A percentile compares a stretch with the other conserved stretches of the same genome.
phyloP scores from a whole-genome alignment of 148 eudicot genomes.

The Camellia sinensis region DNA sequence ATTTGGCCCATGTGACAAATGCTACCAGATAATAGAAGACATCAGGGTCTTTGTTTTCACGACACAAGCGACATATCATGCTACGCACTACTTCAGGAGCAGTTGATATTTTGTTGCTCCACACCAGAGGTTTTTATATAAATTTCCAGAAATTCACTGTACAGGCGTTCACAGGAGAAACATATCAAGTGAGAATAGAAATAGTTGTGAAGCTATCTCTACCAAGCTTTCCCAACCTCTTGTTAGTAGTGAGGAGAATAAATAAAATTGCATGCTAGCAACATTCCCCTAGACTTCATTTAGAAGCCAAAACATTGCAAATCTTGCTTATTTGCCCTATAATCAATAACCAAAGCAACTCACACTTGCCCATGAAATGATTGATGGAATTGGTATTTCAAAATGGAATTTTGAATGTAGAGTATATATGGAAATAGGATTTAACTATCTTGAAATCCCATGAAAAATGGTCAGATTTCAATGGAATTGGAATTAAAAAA shows the following conservation, averaged over 20 bases:
- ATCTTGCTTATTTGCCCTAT: neutral
- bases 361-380: neutral
- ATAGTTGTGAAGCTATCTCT: neutral
- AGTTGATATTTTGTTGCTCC: neutral
- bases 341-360: neutral
- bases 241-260: neutral
- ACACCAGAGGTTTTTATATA: neutral
- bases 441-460: too few relatives aligned
- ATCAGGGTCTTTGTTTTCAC: neutral
- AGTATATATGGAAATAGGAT: too few relatives aligned
- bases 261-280: neutral
- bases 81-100: neutral
- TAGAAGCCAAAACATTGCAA: too few relatives aligned
- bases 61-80: neutral
- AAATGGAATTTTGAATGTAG: too few relatives aligned
- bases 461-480: too few relatives aligned
- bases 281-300: too few relatives aligned
- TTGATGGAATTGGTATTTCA: too few relatives aligned
- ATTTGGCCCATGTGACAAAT: neutral
- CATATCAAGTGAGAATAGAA: neutral
- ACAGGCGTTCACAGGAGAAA: neutral
- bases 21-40: neutral
- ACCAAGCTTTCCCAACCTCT: neutral
- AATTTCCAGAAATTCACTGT: neutral
- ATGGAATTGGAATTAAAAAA: too few relatives aligned